These are phyloP conservation scores for Eucalyptus polybractea DNA, from an alignment of 345 rosid genomes.

Conservation along the genomic window DNA sequence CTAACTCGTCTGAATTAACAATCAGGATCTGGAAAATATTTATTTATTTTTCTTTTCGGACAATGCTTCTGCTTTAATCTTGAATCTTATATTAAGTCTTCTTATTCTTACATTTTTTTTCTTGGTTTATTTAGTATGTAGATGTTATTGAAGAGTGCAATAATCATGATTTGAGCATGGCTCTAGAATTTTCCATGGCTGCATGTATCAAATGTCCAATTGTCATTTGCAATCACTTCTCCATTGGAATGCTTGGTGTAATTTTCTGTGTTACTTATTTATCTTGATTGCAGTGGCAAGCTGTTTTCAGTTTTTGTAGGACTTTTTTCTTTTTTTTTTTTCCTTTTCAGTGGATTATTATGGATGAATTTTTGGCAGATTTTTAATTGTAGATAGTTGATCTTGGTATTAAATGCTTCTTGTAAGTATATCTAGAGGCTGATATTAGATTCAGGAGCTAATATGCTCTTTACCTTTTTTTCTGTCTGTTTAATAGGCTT, in stretches of 20 bases:
- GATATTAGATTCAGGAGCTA: not conserved
- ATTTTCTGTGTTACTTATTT: not conserved
- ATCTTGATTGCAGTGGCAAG: not conserved
- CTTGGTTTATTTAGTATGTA: not conserved
- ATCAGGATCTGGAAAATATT: not conserved
- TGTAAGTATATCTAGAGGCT: not conserved
- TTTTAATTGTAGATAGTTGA: not conserved
- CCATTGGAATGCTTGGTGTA: not conserved
- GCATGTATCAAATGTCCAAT: not conserved
- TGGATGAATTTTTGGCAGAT: not conserved
- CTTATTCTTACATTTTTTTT: not conserved
- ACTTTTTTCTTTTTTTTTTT: too few species aligned
- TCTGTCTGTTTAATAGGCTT: not conserved
- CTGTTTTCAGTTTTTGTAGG: not conserved
- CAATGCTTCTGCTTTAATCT: not conserved
- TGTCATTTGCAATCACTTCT: not conserved
- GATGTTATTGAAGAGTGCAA: not conserved
- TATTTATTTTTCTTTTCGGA: not conserved
- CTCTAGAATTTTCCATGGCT: not conserved
- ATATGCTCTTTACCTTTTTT: not conserved
- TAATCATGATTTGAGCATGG: not conserved
- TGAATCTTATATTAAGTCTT: not conserved
- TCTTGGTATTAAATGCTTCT: not conserved
- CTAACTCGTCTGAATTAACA: not conserved
- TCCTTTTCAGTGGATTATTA: not conserved